Evolutionary conservation across 1,139 yeast genomes (phyloP).

Genomic region (Yarrowia galli): DNA sequence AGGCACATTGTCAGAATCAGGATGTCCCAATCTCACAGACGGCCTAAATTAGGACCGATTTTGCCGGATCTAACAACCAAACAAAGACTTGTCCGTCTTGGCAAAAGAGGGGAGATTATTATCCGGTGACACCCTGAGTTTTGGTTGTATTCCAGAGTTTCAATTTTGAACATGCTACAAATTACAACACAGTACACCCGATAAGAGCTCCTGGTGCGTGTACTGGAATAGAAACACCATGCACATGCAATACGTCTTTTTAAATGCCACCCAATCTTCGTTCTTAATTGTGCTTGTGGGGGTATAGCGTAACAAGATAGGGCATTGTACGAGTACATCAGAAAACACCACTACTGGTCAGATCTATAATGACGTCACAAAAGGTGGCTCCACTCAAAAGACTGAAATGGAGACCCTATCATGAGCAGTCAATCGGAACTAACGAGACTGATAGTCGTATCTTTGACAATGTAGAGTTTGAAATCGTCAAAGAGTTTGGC

Average conservation of each 20-base stretch:
- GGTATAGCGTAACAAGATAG: no score
- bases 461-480: slow-evolving; percentile 10
- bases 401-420: not conserved
- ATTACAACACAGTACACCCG: not conserved
- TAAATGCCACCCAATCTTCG: not conserved
- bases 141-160: not conserved
- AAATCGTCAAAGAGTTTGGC: not conserved
- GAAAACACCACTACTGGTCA: no score
- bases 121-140: no score
- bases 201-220: not conserved
- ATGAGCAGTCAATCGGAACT: not conserved
- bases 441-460: not conserved
- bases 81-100: not conserved
- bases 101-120: no score
- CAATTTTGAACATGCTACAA: not conserved
- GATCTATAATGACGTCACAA: not conserved
- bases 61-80: not conserved
- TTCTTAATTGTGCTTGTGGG: not conserved
- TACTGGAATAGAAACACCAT: no score
- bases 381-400: not conserved
- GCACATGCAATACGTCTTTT: not conserved
- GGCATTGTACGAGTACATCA: no score
- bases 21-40: no score
- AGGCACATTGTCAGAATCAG: no score
- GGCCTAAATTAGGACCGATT: not conserved